Percentiles rank a stretch among this genome's conserved stretches.
Conservation (phyloP, 768 basidiomycete species). For the Cytidiella melzeri region DNA sequence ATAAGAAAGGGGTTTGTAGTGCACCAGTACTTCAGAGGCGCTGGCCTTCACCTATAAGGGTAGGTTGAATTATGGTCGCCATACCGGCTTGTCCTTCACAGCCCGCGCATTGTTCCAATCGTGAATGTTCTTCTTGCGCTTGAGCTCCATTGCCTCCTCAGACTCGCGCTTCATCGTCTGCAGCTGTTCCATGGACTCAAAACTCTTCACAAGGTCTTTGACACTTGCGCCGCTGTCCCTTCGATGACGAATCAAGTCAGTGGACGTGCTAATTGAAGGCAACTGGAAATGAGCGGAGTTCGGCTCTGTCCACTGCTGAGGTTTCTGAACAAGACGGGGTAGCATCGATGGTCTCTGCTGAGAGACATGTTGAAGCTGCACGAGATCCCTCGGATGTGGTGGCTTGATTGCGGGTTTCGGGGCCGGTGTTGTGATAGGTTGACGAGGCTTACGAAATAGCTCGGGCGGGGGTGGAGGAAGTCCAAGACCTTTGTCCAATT, state of each 20-base stretch:
- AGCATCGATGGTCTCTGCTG: conserved; percentile 33
- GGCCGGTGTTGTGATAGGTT: conserved; percentile 54
- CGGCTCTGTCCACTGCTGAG: conserved; percentile 49
- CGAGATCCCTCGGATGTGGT: conserved; percentile 57
- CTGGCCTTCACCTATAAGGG: not conserved
- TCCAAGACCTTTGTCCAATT: conserved; percentile 28
- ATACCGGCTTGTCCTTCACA: conserved; percentile 1
- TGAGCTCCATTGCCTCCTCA: conserved; percentile 19
- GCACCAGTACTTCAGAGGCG: not conserved
- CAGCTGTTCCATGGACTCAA: conserved; percentile 42
- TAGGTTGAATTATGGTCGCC: no score
- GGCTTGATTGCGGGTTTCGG: conserved; percentile 41
- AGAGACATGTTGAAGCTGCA: conserved; percentile 53
- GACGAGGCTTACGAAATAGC: conserved; percentile 41
- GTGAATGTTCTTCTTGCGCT: conserved; percentile 6
- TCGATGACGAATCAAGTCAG: conserved; percentile 29
- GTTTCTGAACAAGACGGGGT: conserved; percentile 31
- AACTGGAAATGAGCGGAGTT: conserved; percentile 36
- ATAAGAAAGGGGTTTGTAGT: not conserved
- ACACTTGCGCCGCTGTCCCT: conserved; percentile 67
- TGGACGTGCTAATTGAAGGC: conserved; percentile 14
- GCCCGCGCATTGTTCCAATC: conserved; percentile 7
- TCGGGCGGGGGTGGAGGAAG: conserved; percentile 53
- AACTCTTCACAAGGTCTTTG: conserved; percentile 61
- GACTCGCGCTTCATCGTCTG: conserved; percentile 21